phyloP scores from a whole-genome alignment of 169 alveolate genomes.

The Neospora caninum region DNA sequence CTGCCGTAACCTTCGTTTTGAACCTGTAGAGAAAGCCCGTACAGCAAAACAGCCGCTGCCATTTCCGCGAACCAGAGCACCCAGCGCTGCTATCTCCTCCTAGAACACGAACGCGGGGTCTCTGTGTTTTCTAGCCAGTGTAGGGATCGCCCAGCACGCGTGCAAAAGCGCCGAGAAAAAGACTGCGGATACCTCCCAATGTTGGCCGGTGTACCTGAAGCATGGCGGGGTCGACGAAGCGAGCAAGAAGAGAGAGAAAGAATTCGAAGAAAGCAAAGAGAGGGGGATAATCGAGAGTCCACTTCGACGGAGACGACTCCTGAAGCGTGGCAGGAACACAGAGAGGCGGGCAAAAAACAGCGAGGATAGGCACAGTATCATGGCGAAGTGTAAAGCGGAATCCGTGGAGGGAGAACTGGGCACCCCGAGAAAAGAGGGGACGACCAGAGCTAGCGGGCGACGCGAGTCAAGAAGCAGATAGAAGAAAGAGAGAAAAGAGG shows the following conservation, averaged over 20 bases:
- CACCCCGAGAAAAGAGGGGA: not conserved
- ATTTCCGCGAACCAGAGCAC: not conserved
- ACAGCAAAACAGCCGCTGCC: not conserved
- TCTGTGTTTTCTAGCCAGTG: too few species aligned
- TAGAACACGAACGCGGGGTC: too few species aligned
- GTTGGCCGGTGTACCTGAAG: constrained; percentile 54
- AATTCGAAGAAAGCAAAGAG: constrained; percentile 88
- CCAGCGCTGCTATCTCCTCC: too few species aligned
- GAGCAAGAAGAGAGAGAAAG: constrained; percentile 77
- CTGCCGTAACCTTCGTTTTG: constrained; percentile 59
- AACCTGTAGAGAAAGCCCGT: constrained; percentile 29
- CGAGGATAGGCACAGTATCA: not conserved
- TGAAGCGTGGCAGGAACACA: not conserved
- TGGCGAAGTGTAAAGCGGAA: not conserved
- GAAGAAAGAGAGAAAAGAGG: too few species aligned
- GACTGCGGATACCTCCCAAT: not conserved
- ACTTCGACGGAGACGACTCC: constrained; percentile 69
- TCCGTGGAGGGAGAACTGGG: not conserved
- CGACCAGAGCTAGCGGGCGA: too few species aligned
- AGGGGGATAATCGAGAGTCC: constrained; percentile 90
- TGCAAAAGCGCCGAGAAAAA: not conserved
- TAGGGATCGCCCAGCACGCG: too few species aligned
- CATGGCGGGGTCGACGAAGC: constrained; percentile 75
- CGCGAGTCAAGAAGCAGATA: too few species aligned
- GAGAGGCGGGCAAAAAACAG: not conserved